phyloP scores from a whole-genome alignment of 148 eudicot species.

The Talinum fruticosum region DNA sequence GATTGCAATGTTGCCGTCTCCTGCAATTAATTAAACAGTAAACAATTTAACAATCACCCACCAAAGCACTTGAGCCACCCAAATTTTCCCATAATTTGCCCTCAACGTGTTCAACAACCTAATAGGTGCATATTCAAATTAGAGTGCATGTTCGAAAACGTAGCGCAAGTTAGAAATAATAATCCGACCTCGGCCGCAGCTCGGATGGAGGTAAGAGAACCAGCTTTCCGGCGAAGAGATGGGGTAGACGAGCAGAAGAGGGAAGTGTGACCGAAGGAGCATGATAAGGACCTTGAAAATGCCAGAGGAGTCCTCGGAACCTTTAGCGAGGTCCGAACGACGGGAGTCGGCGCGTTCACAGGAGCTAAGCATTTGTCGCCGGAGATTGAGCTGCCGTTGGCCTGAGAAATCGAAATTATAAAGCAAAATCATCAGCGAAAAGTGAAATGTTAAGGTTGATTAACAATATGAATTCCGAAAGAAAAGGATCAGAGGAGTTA shows the following conservation, averaged over 20 bases:
- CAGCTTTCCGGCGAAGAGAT: not conserved
- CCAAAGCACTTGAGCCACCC: not conserved
- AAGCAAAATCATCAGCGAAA: not conserved
- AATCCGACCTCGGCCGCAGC: not conserved
- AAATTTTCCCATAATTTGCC: not conserved
- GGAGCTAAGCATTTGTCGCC: constrained; percentile 4
- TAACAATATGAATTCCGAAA: not conserved
- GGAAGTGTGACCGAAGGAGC: not conserved
- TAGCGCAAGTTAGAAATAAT: not conserved
- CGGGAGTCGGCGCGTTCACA: not conserved
- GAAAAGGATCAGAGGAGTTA: not conserved
- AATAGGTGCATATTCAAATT: too few species aligned
- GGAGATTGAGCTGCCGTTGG: not conserved
- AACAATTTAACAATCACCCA: too few species aligned
- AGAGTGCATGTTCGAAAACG: too few species aligned
- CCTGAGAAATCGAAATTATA: not conserved
- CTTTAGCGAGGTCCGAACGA: not conserved
- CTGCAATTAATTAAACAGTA: constrained; percentile 27
- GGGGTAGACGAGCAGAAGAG: not conserved
- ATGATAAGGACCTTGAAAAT: not conserved
- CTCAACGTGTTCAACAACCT: not conserved
- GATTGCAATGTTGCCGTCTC: constrained; percentile 51
- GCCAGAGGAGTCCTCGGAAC: not conserved
- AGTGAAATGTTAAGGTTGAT: not conserved
- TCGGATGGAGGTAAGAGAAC: not conserved